Conservation (phyloP, 1,284 basidiomycete genomes). For the Apiotrichum brassicae region DNA sequence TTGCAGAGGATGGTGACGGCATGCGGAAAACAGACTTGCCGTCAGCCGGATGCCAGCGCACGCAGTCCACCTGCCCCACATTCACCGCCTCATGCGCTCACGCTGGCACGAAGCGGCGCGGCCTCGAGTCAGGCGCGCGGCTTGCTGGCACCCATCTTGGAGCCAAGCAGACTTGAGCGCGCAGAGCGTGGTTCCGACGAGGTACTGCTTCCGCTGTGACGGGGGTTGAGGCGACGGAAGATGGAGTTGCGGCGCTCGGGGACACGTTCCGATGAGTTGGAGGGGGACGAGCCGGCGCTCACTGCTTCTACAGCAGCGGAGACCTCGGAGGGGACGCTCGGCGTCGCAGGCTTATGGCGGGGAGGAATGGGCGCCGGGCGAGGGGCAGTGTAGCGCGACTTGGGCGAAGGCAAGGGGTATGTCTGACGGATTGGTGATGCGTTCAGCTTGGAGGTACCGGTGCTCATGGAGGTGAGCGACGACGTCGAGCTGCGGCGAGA, state of each 20-base stretch:
- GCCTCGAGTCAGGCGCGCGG: background rate
- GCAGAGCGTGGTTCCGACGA: conserved; percentile 17
- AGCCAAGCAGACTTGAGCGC: conserved; percentile 24
- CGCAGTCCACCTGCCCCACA: too few relatives aligned
- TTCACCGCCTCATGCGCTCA: too few relatives aligned
- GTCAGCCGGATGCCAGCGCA: too few relatives aligned
- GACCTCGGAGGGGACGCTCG: background rate
- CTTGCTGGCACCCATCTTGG: conserved; percentile 15
- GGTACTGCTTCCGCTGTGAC: background rate
- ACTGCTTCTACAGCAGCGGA: conserved; percentile 1
- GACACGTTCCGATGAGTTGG: background rate
- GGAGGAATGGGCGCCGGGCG: conserved; percentile 13
- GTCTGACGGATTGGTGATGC: conserved; percentile 1
- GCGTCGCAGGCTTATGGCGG: background rate
- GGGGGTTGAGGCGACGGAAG: conserved; percentile 2
- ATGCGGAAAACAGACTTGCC: too few relatives aligned
- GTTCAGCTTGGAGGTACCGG: background rate
- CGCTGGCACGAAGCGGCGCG: background rate
- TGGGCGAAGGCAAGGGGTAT: conserved; percentile 5
- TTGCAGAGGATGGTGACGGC: too few relatives aligned
- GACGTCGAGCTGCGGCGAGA: conserved; percentile 3
- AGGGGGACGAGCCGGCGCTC: background rate
- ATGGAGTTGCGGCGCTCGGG: background rate
- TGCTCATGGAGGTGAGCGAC: conserved; percentile 3
- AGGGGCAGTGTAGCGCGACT: conserved; percentile 6